Evolutionary conservation across 208 protist species (phyloP).

Genomic region (Trypanosoma melophagium): DNA sequence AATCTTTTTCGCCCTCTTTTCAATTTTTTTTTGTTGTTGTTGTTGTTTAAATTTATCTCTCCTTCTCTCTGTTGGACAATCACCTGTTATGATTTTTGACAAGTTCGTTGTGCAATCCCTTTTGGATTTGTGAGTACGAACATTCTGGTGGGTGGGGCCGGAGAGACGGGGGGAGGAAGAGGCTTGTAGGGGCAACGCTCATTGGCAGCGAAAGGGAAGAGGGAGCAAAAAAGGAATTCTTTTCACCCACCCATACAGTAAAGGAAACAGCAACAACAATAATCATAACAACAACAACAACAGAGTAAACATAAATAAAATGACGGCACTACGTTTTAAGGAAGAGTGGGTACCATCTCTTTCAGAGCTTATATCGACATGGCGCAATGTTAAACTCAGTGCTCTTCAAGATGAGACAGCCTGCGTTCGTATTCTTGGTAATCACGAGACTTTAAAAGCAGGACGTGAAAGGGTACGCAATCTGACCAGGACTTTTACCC

Average conservation of each 20-base stretch:
- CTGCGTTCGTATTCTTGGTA: constrained; percentile 7
- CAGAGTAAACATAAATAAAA: background rate
- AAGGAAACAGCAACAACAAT: background rate
- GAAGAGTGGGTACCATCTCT: constrained; percentile 5
- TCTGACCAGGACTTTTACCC: constrained; percentile 14
- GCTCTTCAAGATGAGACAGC: constrained; percentile 3
- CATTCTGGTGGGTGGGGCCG: no score
- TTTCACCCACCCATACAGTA: no score
- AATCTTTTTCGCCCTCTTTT: background rate
- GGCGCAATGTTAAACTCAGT: constrained; percentile 6
- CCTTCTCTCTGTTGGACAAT: background rate
- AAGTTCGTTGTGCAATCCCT: no score
- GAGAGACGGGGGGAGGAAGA: no score
- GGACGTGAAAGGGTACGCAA: constrained; percentile 2
- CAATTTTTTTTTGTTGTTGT: background rate
- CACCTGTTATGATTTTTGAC: background rate
- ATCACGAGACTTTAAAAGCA: background rate
- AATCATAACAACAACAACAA: background rate
- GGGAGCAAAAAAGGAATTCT: no score
- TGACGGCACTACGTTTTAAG: background rate
- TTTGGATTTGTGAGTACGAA: no score
- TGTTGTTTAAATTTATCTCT: background rate
- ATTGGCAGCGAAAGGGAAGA: no score
- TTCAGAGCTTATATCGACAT: constrained; percentile 10
- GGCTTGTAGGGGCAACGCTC: no score